phyloP scores from a whole-genome alignment of 2,329 filamentous ascomycete genomes.

The Phyllosticta paracitricarpa region DNA sequence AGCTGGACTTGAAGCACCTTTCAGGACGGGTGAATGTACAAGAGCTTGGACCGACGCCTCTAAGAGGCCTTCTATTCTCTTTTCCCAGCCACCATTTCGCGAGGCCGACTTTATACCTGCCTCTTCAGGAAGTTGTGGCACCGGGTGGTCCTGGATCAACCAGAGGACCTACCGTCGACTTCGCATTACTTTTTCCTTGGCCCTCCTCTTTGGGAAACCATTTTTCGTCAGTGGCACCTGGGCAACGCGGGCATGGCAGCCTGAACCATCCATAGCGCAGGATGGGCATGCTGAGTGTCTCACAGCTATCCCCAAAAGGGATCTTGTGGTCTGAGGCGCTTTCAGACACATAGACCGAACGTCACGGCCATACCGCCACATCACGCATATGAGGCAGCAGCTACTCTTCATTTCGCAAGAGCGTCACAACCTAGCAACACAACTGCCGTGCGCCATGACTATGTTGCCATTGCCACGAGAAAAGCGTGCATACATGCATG shows the following conservation, averaged over 20 bases:
- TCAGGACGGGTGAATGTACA: not conserved
- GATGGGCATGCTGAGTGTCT: not conserved
- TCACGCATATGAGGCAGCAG: not conserved
- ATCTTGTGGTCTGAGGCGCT: not conserved
- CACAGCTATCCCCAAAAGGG: not conserved
- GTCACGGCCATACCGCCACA: not conserved
- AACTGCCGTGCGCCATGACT: too few relatives aligned
- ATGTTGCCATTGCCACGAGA: too few relatives aligned
- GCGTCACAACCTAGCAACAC: too few relatives aligned
- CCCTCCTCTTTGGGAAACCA: not conserved
- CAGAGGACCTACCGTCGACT: not conserved
- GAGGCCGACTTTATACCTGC: not conserved
- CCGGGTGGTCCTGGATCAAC: not conserved
- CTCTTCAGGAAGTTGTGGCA: not conserved
- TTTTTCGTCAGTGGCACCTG: not conserved
- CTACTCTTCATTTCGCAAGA: too few relatives aligned
- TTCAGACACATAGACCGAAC: not conserved
- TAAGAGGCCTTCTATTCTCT: not conserved
- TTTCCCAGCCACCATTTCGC: not conserved
- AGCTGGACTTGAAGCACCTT: not conserved
- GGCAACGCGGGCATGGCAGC: not conserved
- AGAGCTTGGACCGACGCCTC: not conserved
- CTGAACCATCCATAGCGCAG: not conserved
- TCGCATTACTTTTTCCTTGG: not conserved
- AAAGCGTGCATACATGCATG: too few relatives aligned